These are phyloP conservation scores for Volutella citrinella DNA, from an alignment of 2,329 filamentous ascomycete species.

Conservation along the genomic window DNA sequence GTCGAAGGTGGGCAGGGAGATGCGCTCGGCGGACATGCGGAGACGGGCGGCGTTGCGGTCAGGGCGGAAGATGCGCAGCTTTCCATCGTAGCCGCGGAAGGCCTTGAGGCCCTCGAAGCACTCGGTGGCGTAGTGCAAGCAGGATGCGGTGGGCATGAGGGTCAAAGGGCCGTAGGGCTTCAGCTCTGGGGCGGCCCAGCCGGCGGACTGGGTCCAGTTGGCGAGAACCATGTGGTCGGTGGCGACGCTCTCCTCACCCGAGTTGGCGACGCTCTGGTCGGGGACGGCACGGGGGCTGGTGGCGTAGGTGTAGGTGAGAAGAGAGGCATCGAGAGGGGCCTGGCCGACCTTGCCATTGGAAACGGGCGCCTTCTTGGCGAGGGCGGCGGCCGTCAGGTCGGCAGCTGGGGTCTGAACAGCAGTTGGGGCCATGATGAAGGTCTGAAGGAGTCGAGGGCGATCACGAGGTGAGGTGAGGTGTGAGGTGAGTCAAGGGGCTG, in stretches of 20 bases:
- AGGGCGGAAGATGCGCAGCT: conserved; percentile 75
- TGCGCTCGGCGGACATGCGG: conserved; percentile 57
- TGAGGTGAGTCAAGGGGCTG: conserved; percentile 1
- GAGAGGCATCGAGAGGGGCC: conserved; percentile 61
- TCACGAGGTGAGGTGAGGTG: conserved; percentile 1
- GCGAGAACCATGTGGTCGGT: conserved; percentile 89
- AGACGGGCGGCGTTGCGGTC: conserved; percentile 68
- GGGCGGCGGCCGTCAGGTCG: conserved; percentile 50
- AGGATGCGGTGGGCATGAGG: conserved; percentile 77
- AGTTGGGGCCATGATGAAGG: conserved; percentile 46
- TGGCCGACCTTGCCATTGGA: conserved; percentile 43
- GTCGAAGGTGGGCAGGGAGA: conserved; percentile 72
- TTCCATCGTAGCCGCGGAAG: conserved; percentile 75
- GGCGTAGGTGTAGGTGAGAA: conserved; percentile 54
- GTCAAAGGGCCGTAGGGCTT: conserved; percentile 74
- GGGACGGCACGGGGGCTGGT: conserved; percentile 51
- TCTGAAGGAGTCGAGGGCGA: conserved; percentile 2
- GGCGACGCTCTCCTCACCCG: conserved; percentile 53
- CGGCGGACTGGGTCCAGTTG: conserved; percentile 60
- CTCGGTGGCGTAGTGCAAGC: conserved; percentile 85
- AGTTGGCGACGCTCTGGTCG: conserved; percentile 43
- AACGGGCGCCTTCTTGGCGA: conserved; percentile 45
- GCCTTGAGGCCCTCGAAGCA: conserved; percentile 86
- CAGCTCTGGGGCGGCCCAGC: conserved; percentile 73
- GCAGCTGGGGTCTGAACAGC: conserved; percentile 45